phyloP scores from a whole-genome alignment of 805 yeast species.

The Saccharomycopsis capsularis region DNA sequence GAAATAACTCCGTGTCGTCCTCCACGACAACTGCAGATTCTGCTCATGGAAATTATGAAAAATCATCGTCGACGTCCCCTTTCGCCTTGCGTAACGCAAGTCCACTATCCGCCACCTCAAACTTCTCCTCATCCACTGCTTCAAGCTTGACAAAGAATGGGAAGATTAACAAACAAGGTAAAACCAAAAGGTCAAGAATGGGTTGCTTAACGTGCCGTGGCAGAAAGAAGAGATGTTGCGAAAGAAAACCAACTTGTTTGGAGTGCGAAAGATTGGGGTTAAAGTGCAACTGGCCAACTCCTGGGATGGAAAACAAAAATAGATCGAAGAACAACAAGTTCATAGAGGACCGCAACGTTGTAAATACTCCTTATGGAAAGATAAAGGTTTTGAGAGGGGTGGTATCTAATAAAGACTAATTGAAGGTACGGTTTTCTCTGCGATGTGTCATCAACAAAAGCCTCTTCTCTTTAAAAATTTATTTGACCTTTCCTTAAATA shows the following conservation, averaged over 20 bases:
- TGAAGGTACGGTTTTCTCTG: no score
- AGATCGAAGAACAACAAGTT: conserved; percentile 15
- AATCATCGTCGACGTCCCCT: background rate
- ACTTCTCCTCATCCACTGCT: background rate
- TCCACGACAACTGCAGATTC: background rate
- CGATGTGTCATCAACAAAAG: background rate
- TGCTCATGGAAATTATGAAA: background rate
- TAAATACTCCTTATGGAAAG: conserved; percentile 37
- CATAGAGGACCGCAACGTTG: conserved; percentile 10
- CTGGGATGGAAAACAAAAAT: conserved; percentile 38
- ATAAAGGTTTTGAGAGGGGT: conserved; percentile 59
- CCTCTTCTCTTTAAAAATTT: background rate
- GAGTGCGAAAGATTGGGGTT: conserved; percentile 63
- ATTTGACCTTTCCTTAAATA: background rate
- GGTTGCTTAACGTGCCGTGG: conserved; percentile 78
- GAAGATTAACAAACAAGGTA: conserved; percentile 17
- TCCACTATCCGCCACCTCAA: background rate
- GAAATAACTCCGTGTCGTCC: background rate
- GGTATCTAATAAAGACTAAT: conserved; percentile 27
- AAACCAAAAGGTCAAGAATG: conserved; percentile 50
- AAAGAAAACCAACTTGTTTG: conserved; percentile 54
- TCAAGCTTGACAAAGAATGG: background rate
- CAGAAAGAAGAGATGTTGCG: conserved; percentile 75
- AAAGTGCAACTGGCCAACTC: conserved; percentile 66
- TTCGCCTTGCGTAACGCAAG: background rate